Conservation (phyloP, 331 rosid species). For the Arachis monticola region DNA sequence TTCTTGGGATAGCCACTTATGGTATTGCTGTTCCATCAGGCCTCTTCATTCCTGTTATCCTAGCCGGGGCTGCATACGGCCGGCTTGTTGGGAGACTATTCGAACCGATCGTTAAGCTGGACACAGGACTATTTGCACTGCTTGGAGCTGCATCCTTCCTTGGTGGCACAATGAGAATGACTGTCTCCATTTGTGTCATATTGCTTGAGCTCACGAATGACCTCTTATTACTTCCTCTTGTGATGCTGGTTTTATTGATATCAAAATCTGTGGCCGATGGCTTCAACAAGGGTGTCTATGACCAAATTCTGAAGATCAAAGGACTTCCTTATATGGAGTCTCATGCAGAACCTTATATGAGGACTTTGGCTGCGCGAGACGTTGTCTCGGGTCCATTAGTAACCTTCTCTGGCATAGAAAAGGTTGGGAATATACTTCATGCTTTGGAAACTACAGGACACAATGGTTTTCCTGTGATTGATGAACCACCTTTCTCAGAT, state of each 20-base stretch:
- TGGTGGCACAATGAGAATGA: slow-evolving; percentile 84
- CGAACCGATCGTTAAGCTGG: slow-evolving; percentile 51
- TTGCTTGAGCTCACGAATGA: slow-evolving; percentile 77
- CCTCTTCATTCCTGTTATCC: slow-evolving; percentile 78
- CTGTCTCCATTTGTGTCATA: slow-evolving; percentile 70
- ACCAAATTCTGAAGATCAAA: slow-evolving; percentile 67
- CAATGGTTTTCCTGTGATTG: slow-evolving; percentile 71
- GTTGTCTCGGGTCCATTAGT: slow-evolving; percentile 64
- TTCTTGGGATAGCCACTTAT: slow-evolving; percentile 66
- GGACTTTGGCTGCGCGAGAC: slow-evolving; percentile 59
- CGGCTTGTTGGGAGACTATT: slow-evolving; percentile 59
- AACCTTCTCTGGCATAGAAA: slow-evolving; percentile 63
- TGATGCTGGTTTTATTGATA: slow-evolving; percentile 73
- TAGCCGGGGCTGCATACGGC: slow-evolving; percentile 75
- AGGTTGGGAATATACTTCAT: slow-evolving; percentile 55
- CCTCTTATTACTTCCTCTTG: slow-evolving; percentile 66
- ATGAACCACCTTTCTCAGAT: slow-evolving; percentile 62
- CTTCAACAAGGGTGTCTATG: slow-evolving; percentile 71
- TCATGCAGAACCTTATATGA: slow-evolving; percentile 76
- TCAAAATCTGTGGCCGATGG: slow-evolving; percentile 70
- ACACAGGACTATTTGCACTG: slow-evolving; percentile 62
- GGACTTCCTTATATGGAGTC: slow-evolving; percentile 75
- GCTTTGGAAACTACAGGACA: slow-evolving; percentile 49
- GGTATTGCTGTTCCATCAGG: slow-evolving; percentile 82
- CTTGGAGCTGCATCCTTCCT: slow-evolving; percentile 83